Percentiles rank a stretch among this genome's conserved stretches.
Evolutionary conservation across 2,329 filamentous ascomycete species (phyloP).

Genomic region (Mariannaea sp.): DNA sequence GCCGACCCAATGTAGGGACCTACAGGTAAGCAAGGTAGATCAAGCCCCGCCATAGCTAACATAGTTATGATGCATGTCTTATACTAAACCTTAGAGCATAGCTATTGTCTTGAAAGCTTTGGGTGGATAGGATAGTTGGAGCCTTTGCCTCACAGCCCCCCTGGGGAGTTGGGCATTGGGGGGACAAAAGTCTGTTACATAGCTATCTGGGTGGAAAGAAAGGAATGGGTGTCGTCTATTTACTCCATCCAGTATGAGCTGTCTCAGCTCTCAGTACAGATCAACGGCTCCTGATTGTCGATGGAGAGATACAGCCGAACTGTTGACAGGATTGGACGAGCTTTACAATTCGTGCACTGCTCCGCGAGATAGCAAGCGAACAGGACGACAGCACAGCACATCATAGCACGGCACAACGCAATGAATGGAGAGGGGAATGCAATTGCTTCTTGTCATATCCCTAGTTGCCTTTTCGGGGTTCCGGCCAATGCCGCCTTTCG

Average conservation of each 20-base stretch:
- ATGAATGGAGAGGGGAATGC: conserved; percentile 12
- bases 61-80: too few species aligned
- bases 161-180: conserved; percentile 23
- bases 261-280: neutral
- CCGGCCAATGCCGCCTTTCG: conserved; percentile 17
- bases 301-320: too few species aligned
- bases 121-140: neutral
- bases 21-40: too few species aligned
- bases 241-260: conserved; percentile 5
- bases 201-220: too few species aligned
- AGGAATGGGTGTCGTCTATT: conserved; percentile 1
- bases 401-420: too few species aligned
- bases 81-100: too few species aligned
- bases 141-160: conserved; percentile 17
- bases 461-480: conserved; percentile 1
- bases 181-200: neutral
- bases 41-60: too few species aligned
- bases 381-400: too few species aligned
- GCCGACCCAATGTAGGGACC: too few species aligned
- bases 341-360: too few species aligned
- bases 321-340: too few species aligned
- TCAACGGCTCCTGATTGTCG: neutral
- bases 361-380: too few species aligned
- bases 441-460: conserved; percentile 17
- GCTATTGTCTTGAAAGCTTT: conserved; percentile 23